phyloP scores from a whole-genome alignment of 2,329 filamentous ascomycete genomes.

The Neodidymelliopsis sp. region DNA sequence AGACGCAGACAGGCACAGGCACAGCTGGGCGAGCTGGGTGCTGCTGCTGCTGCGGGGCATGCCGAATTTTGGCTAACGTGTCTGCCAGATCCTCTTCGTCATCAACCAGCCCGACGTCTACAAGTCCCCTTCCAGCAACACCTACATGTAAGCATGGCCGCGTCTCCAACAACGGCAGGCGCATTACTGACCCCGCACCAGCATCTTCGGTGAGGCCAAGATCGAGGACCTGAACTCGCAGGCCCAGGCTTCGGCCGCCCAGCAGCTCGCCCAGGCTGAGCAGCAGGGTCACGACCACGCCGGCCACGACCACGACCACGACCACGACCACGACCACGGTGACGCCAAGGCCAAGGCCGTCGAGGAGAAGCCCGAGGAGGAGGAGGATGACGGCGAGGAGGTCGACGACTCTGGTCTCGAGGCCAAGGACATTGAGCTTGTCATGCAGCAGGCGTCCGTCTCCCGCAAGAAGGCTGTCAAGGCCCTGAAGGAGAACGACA shows the following conservation, averaged over 20 bases:
- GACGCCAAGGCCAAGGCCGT: constrained; percentile 66
- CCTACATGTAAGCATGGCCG: constrained; percentile 85
- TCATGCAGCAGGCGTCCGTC: constrained; percentile 97
- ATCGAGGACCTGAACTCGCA: constrained; percentile 99
- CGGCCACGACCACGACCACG: constrained; percentile 75
- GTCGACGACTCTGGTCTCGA: constrained; percentile 94
- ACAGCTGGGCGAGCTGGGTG: constrained; percentile 16
- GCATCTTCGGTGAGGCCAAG: constrained; percentile 99
- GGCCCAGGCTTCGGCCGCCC: constrained; percentile 92
- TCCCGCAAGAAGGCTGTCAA: constrained; percentile 99
- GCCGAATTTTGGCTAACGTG: constrained; percentile 28
- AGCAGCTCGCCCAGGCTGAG: constrained; percentile 85
- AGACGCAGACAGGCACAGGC: constrained; percentile 13
- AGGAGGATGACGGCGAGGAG: constrained; percentile 94
- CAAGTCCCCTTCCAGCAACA: constrained; percentile 99
- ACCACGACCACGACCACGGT: constrained; percentile 68
- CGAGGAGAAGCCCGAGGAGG: constrained; percentile 67
- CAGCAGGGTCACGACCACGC: constrained; percentile 72
- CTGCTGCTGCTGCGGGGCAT: constrained; percentile 15
- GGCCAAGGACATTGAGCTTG: constrained; percentile 99
- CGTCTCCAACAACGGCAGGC: constrained; percentile 12
- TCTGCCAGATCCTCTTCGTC: constrained; percentile 89
- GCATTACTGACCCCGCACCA: constrained; percentile 53
- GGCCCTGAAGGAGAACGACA: constrained; percentile 98
- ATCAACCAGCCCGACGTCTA: constrained; percentile 99